Evolutionary conservation across 2,329 filamentous ascomycete species (phyloP), one percentile per base, ranked within the genome.

Genomic region (Elsinoe arachidis): DNA sequence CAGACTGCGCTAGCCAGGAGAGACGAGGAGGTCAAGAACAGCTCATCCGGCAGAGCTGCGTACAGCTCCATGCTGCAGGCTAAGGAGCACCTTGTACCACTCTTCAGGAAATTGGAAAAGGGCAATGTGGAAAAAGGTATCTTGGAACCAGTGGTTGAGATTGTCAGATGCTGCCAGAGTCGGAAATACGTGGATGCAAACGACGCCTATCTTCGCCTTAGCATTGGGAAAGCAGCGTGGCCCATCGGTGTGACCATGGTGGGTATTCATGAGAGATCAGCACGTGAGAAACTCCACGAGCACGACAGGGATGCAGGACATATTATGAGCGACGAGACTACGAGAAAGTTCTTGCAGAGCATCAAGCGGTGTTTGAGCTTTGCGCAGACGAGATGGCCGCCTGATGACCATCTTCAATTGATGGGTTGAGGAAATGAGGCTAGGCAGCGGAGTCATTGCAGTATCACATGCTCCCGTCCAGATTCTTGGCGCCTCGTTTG

Each of bases 241-340:
- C 93, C 93, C 21, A 99, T 99, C 67, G 93, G 93, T 73, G 93
- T 99, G 38, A 99, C 93, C 71, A 99, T 97, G 93, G 93, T 99
- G 67, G 93, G 93, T 78, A 99, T 99, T 66, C 93, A 99, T 81
- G 93, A 97, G 78, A 84, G 93, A 68, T 93, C 87, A 63, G 92
- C 93, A 17, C 83, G 93, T 61, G 93, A 99, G 74, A 99, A 99
- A 74, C 76, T 99, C 59, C 91, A 97, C 69, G 84, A 93, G 70
- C 80, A 77, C 60, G 81, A 82, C 62, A 80, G 82, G 63, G 86
- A 85, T 59, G 86, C 90, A 67, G 93, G 92, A 3, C 91, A 99
- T 71, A 96, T 97, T 65, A 90, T 99, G 85, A 92, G 90, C 58
- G 93, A 97, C 69, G 93, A 99, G 74, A 85, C 87, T 44, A 99